Conservation (phyloP, 805 yeast genomes). For the Suhomyces sp. region DNA sequence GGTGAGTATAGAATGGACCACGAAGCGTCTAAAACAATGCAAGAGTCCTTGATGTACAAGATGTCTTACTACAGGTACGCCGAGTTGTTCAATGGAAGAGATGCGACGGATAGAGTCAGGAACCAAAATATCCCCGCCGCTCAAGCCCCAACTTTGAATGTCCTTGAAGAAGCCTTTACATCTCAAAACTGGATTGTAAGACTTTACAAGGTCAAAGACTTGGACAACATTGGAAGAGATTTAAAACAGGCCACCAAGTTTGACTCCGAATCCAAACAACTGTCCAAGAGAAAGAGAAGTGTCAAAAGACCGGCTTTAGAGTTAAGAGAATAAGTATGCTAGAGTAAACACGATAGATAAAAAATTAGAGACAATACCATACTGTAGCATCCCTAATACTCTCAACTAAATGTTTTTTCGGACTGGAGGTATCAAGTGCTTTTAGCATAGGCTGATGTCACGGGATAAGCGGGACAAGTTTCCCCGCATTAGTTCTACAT, state of each 20-base stretch:
- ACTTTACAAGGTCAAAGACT: constrained; percentile 85
- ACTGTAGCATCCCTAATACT: too few relatives aligned
- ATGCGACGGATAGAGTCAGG: constrained; percentile 82
- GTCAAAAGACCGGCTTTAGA: constrained; percentile 56
- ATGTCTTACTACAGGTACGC: constrained; percentile 86
- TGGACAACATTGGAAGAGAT: constrained; percentile 83
- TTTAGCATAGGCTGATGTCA: not conserved
- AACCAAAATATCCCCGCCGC: constrained; percentile 63
- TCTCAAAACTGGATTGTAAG: constrained; percentile 96
- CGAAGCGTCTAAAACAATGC: constrained; percentile 80
- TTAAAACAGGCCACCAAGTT: constrained; percentile 54
- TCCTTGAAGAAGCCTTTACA: constrained; percentile 91
- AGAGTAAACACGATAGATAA: not conserved
- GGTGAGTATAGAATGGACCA: constrained; percentile 91
- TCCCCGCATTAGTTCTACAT: not conserved
- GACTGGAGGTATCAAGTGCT: too few relatives aligned
- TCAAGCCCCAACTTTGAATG: constrained; percentile 55
- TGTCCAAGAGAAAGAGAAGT: constrained; percentile 38
- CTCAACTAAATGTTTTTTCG: too few relatives aligned
- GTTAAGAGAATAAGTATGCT: constrained; percentile 36
- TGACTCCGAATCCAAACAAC: constrained; percentile 37
- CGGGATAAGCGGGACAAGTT: not conserved
- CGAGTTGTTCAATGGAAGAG: constrained; percentile 61
- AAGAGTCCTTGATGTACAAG: constrained; percentile 88
- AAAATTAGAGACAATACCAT: not conserved